Evolutionary conservation across 441 rosid species (phyloP).

Genomic region (Corymbia citriodora): DNA sequence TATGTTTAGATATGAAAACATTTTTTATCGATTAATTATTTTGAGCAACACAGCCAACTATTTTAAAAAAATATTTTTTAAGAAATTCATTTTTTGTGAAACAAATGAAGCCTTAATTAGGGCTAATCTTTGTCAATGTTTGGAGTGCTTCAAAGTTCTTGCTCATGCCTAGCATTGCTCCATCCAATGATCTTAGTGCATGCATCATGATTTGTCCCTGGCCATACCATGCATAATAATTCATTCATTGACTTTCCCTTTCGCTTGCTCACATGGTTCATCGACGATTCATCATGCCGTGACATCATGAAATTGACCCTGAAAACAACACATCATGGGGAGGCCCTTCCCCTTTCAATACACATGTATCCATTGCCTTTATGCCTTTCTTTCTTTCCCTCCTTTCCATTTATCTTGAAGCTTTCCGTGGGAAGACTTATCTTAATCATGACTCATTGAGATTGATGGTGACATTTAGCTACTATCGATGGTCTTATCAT

Average conservation of each 20-base stretch:
- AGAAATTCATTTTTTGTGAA: background rate
- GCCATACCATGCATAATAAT: background rate
- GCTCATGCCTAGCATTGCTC: background rate
- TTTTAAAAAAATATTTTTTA: fast-evolving
- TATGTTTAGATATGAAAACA: background rate
- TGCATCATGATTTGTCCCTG: background rate
- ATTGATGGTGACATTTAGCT: background rate
- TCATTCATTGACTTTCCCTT: background rate
- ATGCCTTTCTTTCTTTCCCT: too few species aligned
- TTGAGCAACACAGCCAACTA: fast-evolving
- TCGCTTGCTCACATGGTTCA: background rate
- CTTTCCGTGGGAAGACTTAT: background rate
- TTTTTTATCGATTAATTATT: background rate
- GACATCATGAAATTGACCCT: background rate
- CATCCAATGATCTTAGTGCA: background rate
- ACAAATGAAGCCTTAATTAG: background rate
- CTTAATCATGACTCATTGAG: background rate
- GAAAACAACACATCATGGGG: background rate
- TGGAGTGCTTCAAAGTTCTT: background rate
- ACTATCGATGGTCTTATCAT: background rate
- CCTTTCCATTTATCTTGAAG: background rate
- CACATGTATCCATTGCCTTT: background rate
- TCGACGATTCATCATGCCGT: background rate
- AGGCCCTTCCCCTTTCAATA: background rate
- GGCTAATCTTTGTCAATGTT: background rate